Conservation (phyloP, 257 asterid species). For the Salvia miltiorrhiza region DNA sequence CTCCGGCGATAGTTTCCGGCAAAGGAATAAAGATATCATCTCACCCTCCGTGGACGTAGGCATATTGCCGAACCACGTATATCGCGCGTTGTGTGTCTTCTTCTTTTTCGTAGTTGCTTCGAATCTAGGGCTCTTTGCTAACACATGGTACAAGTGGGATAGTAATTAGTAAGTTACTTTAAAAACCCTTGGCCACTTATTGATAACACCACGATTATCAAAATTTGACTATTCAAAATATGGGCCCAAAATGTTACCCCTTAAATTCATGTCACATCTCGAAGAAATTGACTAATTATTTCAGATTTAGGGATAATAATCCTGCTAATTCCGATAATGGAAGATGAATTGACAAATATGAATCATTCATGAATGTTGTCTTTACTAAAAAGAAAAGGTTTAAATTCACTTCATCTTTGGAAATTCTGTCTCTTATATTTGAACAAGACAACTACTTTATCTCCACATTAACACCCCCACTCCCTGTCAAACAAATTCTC, state of each 20-base stretch:
- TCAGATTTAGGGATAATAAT: background rate
- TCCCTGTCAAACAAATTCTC: background rate
- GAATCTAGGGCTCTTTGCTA: too few relatives aligned
- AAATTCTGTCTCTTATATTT: conserved; percentile 22
- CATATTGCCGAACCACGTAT: too few relatives aligned
- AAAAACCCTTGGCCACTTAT: background rate
- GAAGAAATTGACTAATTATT: background rate
- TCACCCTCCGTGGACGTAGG: too few relatives aligned
- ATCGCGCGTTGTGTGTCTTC: too few relatives aligned
- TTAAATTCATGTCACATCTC: conserved; percentile 1
- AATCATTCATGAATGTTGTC: conserved; percentile 10
- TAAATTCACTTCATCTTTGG: conserved; percentile 14
- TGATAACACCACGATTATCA: background rate
- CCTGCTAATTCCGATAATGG: background rate
- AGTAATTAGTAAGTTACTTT: too few relatives aligned
- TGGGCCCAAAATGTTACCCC: background rate
- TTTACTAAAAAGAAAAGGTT: background rate
- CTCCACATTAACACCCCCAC: background rate
- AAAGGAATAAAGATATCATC: too few relatives aligned
- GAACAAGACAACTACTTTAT: conserved; percentile 18
- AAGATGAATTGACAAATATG: background rate
- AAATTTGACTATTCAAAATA: background rate
- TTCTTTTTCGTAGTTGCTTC: too few relatives aligned
- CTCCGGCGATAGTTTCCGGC: too few relatives aligned
- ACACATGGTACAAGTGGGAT: too few relatives aligned